These are phyloP conservation scores for Cenchrus purpureus DNA, from an alignment of 176 grass and related monocot species.

Conservation along the genomic window DNA sequence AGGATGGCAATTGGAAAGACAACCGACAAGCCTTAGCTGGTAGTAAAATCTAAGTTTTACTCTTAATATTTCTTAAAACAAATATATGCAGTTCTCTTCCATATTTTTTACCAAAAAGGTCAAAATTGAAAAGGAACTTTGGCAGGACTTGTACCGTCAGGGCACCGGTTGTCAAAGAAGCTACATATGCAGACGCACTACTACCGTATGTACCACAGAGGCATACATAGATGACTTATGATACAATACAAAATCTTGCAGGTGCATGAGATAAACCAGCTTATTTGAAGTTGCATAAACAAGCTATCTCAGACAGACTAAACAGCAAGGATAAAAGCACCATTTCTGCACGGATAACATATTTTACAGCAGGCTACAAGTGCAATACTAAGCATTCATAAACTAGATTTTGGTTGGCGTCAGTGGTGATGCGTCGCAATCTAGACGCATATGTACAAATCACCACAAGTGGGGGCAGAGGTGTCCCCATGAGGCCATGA, in stretches of 20 bases:
- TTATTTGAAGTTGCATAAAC: neutral
- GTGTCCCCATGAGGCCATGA: neutral
- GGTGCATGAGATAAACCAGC: neutral
- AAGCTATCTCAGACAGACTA: neutral
- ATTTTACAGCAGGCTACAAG: slow-evolving; percentile 15
- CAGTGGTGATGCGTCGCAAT: neutral
- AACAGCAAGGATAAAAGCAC: neutral
- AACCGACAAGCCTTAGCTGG: neutral
- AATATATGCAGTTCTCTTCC: neutral
- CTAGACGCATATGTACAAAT: slow-evolving; percentile 44
- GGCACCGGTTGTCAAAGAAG: neutral
- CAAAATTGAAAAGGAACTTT: neutral
- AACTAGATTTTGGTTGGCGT: slow-evolving; percentile 15
- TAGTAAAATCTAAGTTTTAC: no score
- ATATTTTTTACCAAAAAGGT: neutral
- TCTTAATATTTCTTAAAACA: neutral
- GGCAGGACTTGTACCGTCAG: neutral
- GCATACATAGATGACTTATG: neutral
- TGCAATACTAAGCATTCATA: slow-evolving; percentile 14
- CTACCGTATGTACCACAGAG: neutral
- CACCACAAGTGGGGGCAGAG: neutral
- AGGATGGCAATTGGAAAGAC: neutral
- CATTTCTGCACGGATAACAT: slow-evolving; percentile 1
- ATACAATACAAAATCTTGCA: neutral
- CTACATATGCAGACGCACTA: neutral